Conservation (phyloP, 768 basidiomycete genomes). For the Rhizopogon roseolus region DNA sequence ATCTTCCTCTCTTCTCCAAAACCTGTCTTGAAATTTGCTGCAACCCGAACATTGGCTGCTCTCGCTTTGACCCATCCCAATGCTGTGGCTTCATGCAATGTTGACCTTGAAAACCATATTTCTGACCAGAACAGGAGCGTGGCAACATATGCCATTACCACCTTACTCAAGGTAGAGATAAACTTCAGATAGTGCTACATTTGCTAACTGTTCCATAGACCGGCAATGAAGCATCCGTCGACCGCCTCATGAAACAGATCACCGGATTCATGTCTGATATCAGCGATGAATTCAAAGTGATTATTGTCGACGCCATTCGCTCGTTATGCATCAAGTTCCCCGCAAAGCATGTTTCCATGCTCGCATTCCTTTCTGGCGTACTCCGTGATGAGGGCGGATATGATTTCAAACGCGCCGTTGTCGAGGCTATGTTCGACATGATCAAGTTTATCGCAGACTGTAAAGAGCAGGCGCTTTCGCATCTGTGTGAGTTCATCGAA, state of each 20-base stretch:
- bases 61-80: conserved; percentile 84
- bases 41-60: conserved; percentile 88
- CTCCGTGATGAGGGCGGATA: conserved; percentile 98
- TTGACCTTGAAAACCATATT: conserved; percentile 95
- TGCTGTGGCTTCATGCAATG: conserved; percentile 88
- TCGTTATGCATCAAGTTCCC: conserved; percentile 99
- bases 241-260: conserved; percentile 98
- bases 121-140: conserved; percentile 94
- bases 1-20: conserved; percentile 96
- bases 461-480: conserved; percentile 96
- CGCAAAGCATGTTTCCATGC: conserved; percentile 93
- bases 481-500: conserved; percentile 99
- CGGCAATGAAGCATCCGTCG: conserved; percentile 97
- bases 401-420: conserved; percentile 98
- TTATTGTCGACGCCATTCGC: conserved; percentile 98
- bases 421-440: conserved; percentile 99
- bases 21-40: conserved; percentile 92
- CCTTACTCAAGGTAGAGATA: conserved; percentile 76
- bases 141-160: conserved; percentile 98
- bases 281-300: conserved; percentile 99
- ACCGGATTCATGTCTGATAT: conserved; percentile 99
- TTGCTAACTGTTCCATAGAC: conserved; percentile 50
- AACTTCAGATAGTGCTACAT: too few relatives aligned
- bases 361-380: conserved; percentile 93
- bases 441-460: conserved; percentile 95